Base-by-base conservation (phyloP, 2,329 filamentous ascomycete genomes). In the Trichoderma sp. region DNA sequence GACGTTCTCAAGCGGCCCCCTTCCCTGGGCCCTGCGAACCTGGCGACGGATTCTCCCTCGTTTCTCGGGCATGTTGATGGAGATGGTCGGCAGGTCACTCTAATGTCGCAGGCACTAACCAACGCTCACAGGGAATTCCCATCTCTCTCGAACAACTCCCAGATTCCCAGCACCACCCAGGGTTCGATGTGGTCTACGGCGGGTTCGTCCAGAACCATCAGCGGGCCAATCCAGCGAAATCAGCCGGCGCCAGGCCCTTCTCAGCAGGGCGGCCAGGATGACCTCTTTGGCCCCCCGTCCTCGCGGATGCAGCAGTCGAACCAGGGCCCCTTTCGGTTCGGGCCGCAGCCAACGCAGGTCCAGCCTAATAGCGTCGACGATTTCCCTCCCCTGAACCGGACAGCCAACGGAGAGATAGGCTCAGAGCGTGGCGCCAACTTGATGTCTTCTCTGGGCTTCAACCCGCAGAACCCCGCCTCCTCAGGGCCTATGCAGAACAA, bases 141-240 rank as follows among this genome's bases (percentile, higher is more conserved):
- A 9, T 88, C 86, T 24, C 76, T 90, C 69, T 88, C 86, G 59
- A 87, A 85, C 71, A 87, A 84, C 68, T 79, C 84, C 51, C 84
- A 85, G 71, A 75, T 86, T 50, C 77, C 81, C 30, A 83, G 75
- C 65, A 74, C 80, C 7, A 81, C 74, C 52, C 81, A 81, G 67
- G 76, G 80, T 15, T 83, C 83, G 5, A 79, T 87, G 76, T 88
- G 85, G 85, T 81, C 83, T 48, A 77, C 79, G 28, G 78, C 78
- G 67, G 80, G 80, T 7, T 77, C 34, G 14, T 39, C 81, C 19
- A 78, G 85, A 67, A 82, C 78, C 65, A 74, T 85, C 64, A 78
- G 78, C 51, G 82, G 78, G 1, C 78, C 78, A 30, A 77, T 83
- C 66, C 83, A 82, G 68, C 79, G 85, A 64, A 84, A 81, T 66